Percentiles rank a stretch among this genome's conserved stretches.
phyloP scores from a whole-genome alignment of 2,329 filamentous ascomycete genomes.

The Ophiostoma sp. region DNA sequence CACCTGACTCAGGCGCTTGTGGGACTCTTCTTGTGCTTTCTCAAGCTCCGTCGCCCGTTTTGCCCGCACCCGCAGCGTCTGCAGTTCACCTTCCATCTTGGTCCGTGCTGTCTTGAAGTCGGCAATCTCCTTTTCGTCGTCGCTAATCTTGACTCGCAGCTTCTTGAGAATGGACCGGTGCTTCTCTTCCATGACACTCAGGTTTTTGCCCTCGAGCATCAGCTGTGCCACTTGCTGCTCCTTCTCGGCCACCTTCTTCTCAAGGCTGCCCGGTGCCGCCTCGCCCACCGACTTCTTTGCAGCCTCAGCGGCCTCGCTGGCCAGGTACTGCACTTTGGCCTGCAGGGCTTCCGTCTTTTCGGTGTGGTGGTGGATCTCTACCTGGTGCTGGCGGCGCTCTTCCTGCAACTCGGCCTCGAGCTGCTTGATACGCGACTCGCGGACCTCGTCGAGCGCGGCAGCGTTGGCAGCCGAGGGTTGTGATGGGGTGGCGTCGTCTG shows the following conservation, averaged over 20 bases:
- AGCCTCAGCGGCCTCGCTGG: conserved; percentile 73
- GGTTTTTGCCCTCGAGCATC: conserved; percentile 87
- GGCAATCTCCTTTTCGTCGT: conserved; percentile 64
- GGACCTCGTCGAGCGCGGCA: conserved; percentile 38
- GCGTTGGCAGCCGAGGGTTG: background rate
- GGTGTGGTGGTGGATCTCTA: conserved; percentile 79
- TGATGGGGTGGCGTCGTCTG: background rate
- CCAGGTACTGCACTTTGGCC: conserved; percentile 84
- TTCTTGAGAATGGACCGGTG: conserved; percentile 82
- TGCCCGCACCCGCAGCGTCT: conserved; percentile 48
- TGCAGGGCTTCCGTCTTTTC: conserved; percentile 92
- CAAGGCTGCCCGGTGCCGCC: conserved; percentile 63
- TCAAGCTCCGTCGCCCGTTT: conserved; percentile 55
- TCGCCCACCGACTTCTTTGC: conserved; percentile 68
- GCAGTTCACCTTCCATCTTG: conserved; percentile 55
- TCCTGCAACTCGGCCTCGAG: conserved; percentile 41
- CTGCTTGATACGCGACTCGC: conserved; percentile 43
- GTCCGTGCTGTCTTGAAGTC: conserved; percentile 62
- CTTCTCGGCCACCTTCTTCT: conserved; percentile 83
- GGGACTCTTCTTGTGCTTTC: conserved; percentile 54
- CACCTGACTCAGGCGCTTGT: conserved; percentile 59
- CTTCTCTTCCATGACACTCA: conserved; percentile 84
- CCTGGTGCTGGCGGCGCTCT: conserved; percentile 62
- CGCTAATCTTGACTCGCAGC: conserved; percentile 64
- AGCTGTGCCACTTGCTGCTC: conserved; percentile 86